Evolutionary conservation across 257 asterid species (phyloP), one percentile per base, ranked within the genome.

Genomic region (Leptodermis oblonga): DNA sequence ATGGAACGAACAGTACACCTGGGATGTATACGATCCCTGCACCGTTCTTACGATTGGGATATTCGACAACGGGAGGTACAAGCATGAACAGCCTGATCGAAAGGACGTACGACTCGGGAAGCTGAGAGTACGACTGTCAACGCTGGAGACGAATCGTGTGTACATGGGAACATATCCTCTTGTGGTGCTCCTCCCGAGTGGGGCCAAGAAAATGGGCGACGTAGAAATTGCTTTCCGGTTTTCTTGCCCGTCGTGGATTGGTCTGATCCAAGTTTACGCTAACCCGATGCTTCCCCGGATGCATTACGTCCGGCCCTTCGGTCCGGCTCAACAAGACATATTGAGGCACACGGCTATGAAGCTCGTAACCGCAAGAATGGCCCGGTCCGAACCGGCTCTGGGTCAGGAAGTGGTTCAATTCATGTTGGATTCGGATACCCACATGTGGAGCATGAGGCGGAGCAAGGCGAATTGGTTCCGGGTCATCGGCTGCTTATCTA

Each of bases 381-480:
- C 95, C 56, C 79, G 98, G 18, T 89, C 98, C 10, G 97, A 92
- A 34, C 98, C 97, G 0, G 87, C 96, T 2, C 20, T 92, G 63
- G 97, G 94, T 10, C 96, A 83, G 36, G 97, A 90, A 76, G 98
- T 92, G 59, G 97, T 92, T 1, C 97, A 92, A 58, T 92, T 81
- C 80, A 88, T 92, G 92, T 64, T 92, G 74, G 98, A 92, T 58
- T 80, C 96, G 2, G 96, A 92, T 68, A 84, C 79, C 65, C 95
- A 90, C 58, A 82, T 88, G 79, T 92, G 97, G 98, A 92, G 97
- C 84, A 85, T 92, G 96, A 84, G 98, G 64, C 73, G 96, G 7
- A 88, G 98, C 82, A 92, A 92, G 86, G 96, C 97, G 1, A 92
- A 92, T 67, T 92, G 98, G 98, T 89, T 89, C 58, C 76, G 98